phyloP scores from a whole-genome alignment of 306 rosid genomes.

The Prunus persica region DNA sequence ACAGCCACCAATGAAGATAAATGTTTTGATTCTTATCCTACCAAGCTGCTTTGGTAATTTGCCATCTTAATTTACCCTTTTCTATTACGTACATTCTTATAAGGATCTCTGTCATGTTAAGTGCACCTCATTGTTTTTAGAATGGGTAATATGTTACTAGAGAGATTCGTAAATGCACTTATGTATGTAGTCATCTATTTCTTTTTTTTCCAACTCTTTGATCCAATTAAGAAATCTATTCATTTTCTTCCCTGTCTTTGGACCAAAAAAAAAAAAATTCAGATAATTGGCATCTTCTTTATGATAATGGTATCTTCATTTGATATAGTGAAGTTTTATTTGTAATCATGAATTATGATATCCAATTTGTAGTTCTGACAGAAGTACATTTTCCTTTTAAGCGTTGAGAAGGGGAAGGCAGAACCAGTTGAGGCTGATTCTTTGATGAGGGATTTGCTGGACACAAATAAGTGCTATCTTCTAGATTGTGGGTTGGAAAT shows the following conservation, averaged over 20 bases:
- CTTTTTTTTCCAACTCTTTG: background rate
- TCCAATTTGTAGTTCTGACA: slow-evolving; percentile 18
- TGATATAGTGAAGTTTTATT: slow-evolving; percentile 12
- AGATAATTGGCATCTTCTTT: background rate
- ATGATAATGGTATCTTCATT: background rate
- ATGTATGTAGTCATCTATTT: background rate
- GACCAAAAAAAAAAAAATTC: background rate
- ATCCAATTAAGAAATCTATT: background rate
- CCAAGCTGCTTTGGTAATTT: slow-evolving; percentile 73
- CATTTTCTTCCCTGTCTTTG: background rate
- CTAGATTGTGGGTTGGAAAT: slow-evolving; percentile 87
- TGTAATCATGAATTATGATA: slow-evolving; percentile 16
- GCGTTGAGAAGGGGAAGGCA: slow-evolving; percentile 73
- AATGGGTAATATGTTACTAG: slow-evolving; percentile 12
- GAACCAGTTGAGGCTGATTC: slow-evolving; percentile 63
- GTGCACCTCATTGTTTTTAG: slow-evolving; percentile 4
- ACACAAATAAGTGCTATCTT: slow-evolving; percentile 75
- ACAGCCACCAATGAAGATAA: slow-evolving; percentile 59
- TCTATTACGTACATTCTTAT: slow-evolving; percentile 11
- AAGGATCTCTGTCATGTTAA: background rate
- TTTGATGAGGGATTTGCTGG: slow-evolving; percentile 72
- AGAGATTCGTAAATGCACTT: background rate
- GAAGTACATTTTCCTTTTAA: slow-evolving; percentile 36
- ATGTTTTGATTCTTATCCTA: slow-evolving; percentile 52
- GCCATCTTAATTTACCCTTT: slow-evolving; percentile 18